phyloP scores from a whole-genome alignment of 345 rosid species.

The Capsella bursapastoris region DNA sequence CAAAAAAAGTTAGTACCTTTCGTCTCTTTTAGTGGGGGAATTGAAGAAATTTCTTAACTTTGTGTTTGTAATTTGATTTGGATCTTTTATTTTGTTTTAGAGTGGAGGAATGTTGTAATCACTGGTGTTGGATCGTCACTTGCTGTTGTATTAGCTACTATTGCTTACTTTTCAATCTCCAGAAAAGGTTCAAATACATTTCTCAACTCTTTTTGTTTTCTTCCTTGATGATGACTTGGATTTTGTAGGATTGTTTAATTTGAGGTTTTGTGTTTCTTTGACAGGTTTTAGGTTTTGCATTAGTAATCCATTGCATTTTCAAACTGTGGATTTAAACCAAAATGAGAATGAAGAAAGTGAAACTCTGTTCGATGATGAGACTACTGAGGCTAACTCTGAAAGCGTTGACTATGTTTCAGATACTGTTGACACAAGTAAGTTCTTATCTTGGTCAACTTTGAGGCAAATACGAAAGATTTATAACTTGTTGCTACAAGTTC shows the following conservation, averaged over 20 bases:
- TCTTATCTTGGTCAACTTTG: not conserved
- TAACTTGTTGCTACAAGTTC: not conserved
- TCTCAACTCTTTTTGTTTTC: not conserved
- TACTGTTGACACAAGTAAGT: conserved; percentile 48
- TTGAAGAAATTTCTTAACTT: not conserved
- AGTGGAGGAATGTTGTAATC: conserved; percentile 50
- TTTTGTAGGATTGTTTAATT: not conserved
- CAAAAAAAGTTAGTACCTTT: conserved; percentile 50
- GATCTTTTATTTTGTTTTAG: conserved; percentile 42
- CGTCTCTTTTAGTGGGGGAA: not conserved
- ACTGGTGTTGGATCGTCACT: conserved; percentile 60
- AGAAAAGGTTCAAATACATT: conserved; percentile 49
- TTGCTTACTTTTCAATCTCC: conserved; percentile 64
- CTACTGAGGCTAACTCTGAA: conserved; percentile 43
- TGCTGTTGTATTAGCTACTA: conserved; percentile 56
- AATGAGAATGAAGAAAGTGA: conserved; percentile 40
- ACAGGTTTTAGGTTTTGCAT: conserved; percentile 60
- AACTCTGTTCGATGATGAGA: conserved; percentile 39
- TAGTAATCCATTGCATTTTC: conserved; percentile 41
- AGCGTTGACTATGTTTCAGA: conserved; percentile 35
- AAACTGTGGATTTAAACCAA: conserved; percentile 38
- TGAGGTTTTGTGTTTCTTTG: conserved; percentile 12
- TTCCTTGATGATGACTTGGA: not conserved
- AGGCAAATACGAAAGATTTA: not conserved
- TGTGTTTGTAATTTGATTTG: not conserved